Evolutionary conservation across 495 filamentous ascomycete species (phyloP), one percentile per base, ranked within the genome.

Genomic region (Tuber aestivum): DNA sequence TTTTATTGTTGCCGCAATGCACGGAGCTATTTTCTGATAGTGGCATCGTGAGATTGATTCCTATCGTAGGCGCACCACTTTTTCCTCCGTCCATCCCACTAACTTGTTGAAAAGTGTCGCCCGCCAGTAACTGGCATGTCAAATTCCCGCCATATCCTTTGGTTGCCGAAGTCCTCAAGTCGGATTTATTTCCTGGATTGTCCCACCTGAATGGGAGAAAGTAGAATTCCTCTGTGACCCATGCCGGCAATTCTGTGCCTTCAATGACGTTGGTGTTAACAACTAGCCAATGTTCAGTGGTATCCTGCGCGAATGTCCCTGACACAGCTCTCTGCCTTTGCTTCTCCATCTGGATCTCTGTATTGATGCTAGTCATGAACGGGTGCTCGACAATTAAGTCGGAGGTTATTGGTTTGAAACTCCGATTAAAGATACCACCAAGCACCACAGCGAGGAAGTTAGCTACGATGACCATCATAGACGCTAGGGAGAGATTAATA

Each of bases 381-480:
- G 10, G 27, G 23, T 65, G 69, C n/a, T 6, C 37, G 20, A 41
- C 16, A 8, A 38, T 9, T 35, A 16, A 9, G 27, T 21, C 38
- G 48, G 12, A 20, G 0, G 6, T 35, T 6, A 35, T 6, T 38
- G 35, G 76, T 35, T 37, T 73, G 41, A 41, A 73, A 6, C 69
- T 35, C 35, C 81, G 77, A 37, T 83, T 70, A 45, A 88, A 84
- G 9, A 88, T 74, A 1, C 83, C 74, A 4, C 74, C 45, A 10
- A 80, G 4, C 4, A 74, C 75, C 38, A 80, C 69, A n/a, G 74
- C 69, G 48, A 80, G 77, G 48, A 80, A 56, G 48, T 80, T 80
- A 35, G 73, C 78, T 35, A 76, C 20, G 21, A 80, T n/a, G 23
- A 78, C 56, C 18, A 69, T 65, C n/a, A 42, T 44, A 18, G 72